Percentiles rank a stretch among this genome's conserved stretches.
These are phyloP conservation scores for Sarocladium oryzae DNA, from an alignment of 2,329 filamentous ascomycete genomes.

Conservation along the genomic window DNA sequence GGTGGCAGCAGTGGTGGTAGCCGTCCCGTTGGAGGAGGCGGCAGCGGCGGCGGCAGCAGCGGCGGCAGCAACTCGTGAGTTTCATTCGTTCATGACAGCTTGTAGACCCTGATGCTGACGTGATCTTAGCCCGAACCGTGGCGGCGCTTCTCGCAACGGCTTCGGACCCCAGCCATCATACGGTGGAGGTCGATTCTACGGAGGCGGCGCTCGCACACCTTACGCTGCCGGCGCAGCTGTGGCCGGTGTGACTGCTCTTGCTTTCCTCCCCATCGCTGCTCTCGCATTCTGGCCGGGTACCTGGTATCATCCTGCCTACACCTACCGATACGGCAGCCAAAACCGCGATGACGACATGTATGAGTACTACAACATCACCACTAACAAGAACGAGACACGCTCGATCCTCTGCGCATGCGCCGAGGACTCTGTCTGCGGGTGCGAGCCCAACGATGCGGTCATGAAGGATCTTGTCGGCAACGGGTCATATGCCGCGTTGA, in stretches of 20 bases:
- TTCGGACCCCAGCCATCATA: slow-evolving; percentile 51
- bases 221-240: slow-evolving; percentile 52
- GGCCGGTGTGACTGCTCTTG: slow-evolving; percentile 45
- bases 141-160: slow-evolving; percentile 50
- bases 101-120: slow-evolving; percentile 11
- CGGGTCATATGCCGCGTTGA: slow-evolving; percentile 51
- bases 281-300: slow-evolving; percentile 57
- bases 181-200: slow-evolving; percentile 59
- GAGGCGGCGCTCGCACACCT: slow-evolving; percentile 55
- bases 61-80: not conserved
- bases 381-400: slow-evolving; percentile 29
- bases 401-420: slow-evolving; percentile 45
- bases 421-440: slow-evolving; percentile 47
- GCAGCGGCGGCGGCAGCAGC: not conserved
- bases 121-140: slow-evolving; percentile 30
- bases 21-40: too few species aligned
- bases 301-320: slow-evolving; percentile 59
- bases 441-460: slow-evolving; percentile 57
- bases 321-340: slow-evolving; percentile 43
- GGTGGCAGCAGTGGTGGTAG: not conserved
- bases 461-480: slow-evolving; percentile 55
- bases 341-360: slow-evolving; percentile 27
- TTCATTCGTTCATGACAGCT: slow-evolving; percentile 9
- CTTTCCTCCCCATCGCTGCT: slow-evolving; percentile 40
- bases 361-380: slow-evolving; percentile 43